These are phyloP conservation scores for Lodderomyces elongisporus DNA, from an alignment of 1,139 yeast species.

Conservation along the genomic window DNA sequence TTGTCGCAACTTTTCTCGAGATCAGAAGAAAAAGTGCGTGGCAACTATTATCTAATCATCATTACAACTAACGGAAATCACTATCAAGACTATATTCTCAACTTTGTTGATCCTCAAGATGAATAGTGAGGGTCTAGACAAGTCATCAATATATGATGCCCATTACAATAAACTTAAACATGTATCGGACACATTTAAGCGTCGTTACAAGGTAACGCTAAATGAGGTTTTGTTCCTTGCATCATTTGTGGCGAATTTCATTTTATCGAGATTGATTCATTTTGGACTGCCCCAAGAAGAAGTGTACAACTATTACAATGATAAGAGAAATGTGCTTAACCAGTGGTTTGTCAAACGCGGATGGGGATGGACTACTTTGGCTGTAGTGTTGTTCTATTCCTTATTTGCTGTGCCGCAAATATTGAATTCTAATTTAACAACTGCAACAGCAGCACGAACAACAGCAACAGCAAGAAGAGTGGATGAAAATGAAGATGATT, in stretches of 20 bases:
- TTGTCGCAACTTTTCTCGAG: no score
- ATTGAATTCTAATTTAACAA: neutral
- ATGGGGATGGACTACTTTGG: slow-evolving; percentile 83
- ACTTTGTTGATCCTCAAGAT: no score
- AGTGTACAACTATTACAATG: slow-evolving; percentile 52
- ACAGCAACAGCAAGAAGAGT: neutral
- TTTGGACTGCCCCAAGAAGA: slow-evolving; percentile 31
- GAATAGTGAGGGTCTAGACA: no score
- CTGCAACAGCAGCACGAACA: neutral
- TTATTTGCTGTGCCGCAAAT: slow-evolving; percentile 3
- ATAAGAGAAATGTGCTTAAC: slow-evolving; percentile 64
- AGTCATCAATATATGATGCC: slow-evolving; percentile 15
- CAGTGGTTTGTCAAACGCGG: slow-evolving; percentile 76
- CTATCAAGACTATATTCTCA: no score
- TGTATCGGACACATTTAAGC: slow-evolving; percentile 6
- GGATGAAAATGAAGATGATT: neutral
- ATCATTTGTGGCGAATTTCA: slow-evolving; percentile 30
- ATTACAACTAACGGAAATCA: no score
- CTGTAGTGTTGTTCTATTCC: slow-evolving; percentile 26
- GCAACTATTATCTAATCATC: no score
- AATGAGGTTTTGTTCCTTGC: slow-evolving; percentile 22
- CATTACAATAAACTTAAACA: slow-evolving; percentile 13
- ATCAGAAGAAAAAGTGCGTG: no score
- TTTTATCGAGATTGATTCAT: slow-evolving; percentile 32
- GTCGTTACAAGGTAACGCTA: slow-evolving; percentile 1